Base-by-base conservation (phyloP, 2,329 filamentous ascomycete species). In the Colletotrichum shisoi region DNA sequence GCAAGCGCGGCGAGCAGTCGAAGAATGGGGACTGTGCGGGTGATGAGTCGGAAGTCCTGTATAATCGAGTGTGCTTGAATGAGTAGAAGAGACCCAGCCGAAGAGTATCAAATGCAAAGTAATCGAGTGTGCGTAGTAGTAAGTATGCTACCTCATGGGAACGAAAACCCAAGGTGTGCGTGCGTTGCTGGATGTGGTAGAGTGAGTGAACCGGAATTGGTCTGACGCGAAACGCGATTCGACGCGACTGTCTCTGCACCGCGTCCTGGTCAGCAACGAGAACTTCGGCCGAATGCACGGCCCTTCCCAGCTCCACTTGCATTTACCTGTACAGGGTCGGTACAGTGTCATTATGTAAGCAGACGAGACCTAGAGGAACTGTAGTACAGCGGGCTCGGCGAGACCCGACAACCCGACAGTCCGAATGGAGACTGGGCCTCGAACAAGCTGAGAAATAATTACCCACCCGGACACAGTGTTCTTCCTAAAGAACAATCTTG, bases 211-310 rank as follows among this genome's bases (percentile, higher is more conserved):
- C 42, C 37, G 39, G 31, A 42, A 61, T 57, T 46, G 46, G 40
- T 27, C n/a, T 60, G 62, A 56, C 46, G 62, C 62, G 62, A 2
- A 46, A 58, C 56, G 56, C 44, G 60, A 42, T 63, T 60, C 15
- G 57, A 60, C 57, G 40, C 62, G 62, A 53, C 57, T 44, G 27
- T 15, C 27, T 57, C 24, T 58, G 44, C 34, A 46, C 44, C 42
- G 45, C 44, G 56, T 21, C 27, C 56, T 48, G 44, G 12, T 37
- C 44, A 17, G 56, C 27, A 34, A 57, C 24, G 39, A 19, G 39
- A 51, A 9, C 52, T 4, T 61, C 62, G 57, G 62, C 57, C 57
- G 48, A 64, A 34, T 54, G 62, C 62, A 65, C 62, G 40, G 39
- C 34, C 57, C 61, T 2, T 4, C 12, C 7, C 8, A 34, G n/a